Evolutionary conservation across 1,284 basidiomycete genomes (phyloP).

Genomic region (Marasmius fiardii): DNA sequence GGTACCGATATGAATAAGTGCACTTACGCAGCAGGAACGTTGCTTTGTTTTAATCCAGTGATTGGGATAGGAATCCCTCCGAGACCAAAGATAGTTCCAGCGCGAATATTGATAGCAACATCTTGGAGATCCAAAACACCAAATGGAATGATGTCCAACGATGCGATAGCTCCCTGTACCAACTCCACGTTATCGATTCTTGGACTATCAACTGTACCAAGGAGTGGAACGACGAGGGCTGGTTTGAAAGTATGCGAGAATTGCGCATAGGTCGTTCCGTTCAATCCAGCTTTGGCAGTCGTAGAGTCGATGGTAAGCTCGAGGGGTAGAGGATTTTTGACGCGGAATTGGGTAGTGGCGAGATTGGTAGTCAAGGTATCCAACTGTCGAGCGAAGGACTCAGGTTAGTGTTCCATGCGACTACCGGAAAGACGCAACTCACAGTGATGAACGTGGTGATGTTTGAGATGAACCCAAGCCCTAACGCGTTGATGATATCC

Average conservation of each 20-base stretch:
- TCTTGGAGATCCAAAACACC: slow-evolving; percentile 33
- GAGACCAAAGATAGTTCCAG: slow-evolving; percentile 25
- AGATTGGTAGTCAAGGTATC: slow-evolving; percentile 32
- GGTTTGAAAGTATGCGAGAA: slow-evolving; percentile 39
- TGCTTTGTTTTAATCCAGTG: slow-evolving; percentile 22
- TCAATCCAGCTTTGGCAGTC: slow-evolving; percentile 34
- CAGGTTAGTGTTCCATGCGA: too few relatives aligned
- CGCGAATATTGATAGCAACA: slow-evolving; percentile 29
- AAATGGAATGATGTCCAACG: slow-evolving; percentile 34
- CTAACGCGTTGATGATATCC: slow-evolving; percentile 34
- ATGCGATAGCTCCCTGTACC: slow-evolving; percentile 29
- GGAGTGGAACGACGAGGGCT: slow-evolving; percentile 31
- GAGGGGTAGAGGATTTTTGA: slow-evolving; percentile 38
- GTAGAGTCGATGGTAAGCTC: slow-evolving; percentile 41
- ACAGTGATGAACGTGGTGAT: slow-evolving; percentile 37
- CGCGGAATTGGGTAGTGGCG: slow-evolving; percentile 29
- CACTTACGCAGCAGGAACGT: slow-evolving; percentile 25
- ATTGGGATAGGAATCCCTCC: slow-evolving; percentile 26
- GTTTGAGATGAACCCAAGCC: slow-evolving; percentile 32
- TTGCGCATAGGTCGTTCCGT: slow-evolving; percentile 34
- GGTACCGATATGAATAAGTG: too few relatives aligned
- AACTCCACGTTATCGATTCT: slow-evolving; percentile 35
- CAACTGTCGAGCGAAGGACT: slow-evolving; percentile 20
- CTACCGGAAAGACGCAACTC: slow-evolving; percentile 15
- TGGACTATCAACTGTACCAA: slow-evolving; percentile 35